Evolutionary conservation across 2,329 filamentous ascomycete genomes (phyloP), one percentile per base, ranked within the genome.

Genomic region (Beauveria sp.): DNA sequence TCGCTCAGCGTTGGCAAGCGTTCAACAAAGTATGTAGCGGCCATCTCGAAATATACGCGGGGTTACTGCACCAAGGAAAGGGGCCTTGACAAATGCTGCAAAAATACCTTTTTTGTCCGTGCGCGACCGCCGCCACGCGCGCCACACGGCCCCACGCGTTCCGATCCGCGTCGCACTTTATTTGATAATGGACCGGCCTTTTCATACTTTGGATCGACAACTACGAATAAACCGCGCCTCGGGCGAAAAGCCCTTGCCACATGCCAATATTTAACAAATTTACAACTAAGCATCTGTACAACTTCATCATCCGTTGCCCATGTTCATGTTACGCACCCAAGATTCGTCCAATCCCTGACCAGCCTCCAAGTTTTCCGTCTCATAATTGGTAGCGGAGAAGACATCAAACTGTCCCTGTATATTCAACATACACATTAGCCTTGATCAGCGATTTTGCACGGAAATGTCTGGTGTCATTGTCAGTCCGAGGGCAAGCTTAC

Each of bases 401-500:
- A 60, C 22, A 26, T 60, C 49, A 14, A 52, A 5, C 57, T 60
- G 57, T 8, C 24, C 45, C 49, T 60, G 26, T 16, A 42, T 22
- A 14, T 10, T 12, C 24, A 9, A 22, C 45, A 6, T 6, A 9
- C 52, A 51, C 14, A 46, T 52, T 53, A 52, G 50, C 26, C 26
- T 34, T 14, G 3, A 18, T 24, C 22, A 46, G 5, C 7, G 12
- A 43, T 20, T 10, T n/a, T 14, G 10, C n/a, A 10, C n/a, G 12
- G 28, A 16, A 5, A 7, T 40, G 16, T n/a, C 24, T 34, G 20
- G 12, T 34, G 34, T 28, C 22, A 22, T 51, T 6, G 45, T 20
- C 8, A 5, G 9, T 50, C 20, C n/a, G 24, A 56, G 42, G 24
- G 28, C 45, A 18, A 22, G 49, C 74, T 64, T 66, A 76, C 75